Conservation (phyloP, 2,329 filamentous ascomycete species). For the Colletotrichum sp. region DNA sequence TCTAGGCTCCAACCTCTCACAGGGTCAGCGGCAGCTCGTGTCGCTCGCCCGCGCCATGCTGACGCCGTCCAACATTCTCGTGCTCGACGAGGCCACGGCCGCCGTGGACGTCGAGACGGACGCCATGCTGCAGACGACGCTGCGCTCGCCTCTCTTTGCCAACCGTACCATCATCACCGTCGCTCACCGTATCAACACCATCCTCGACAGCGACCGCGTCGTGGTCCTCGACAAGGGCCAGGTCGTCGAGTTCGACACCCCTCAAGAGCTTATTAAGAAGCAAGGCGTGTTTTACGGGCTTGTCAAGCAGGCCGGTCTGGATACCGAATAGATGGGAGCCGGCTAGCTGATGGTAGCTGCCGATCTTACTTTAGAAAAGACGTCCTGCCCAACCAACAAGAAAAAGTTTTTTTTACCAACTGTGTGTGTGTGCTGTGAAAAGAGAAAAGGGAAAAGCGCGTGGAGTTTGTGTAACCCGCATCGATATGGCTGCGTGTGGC, state of each 20-base stretch:
- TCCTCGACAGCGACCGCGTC: slow-evolving; percentile 86
- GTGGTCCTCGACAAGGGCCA: slow-evolving; percentile 90
- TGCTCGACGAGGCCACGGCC: slow-evolving; percentile 95
- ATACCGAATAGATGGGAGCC: slow-evolving; percentile 37
- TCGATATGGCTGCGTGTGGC: background rate
- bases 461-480: background rate
- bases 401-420: background rate
- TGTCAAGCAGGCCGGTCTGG: slow-evolving; percentile 87
- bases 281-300: slow-evolving; percentile 86
- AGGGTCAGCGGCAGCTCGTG: slow-evolving; percentile 92
- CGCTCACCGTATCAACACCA: slow-evolving; percentile 97
- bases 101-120: slow-evolving; percentile 73
- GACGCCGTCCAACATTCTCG: slow-evolving; percentile 94
- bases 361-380: background rate
- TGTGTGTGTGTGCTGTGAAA: background rate
- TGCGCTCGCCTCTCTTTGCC: slow-evolving; percentile 73
- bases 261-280: slow-evolving; percentile 75
- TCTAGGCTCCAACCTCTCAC: slow-evolving; percentile 88
- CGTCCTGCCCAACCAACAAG: background rate
- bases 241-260: slow-evolving; percentile 92
- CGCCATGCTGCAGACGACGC: slow-evolving; percentile 67
- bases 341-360: background rate
- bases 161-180: slow-evolving; percentile 98
- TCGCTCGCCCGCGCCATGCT: slow-evolving; percentile 92
- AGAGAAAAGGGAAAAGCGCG: slow-evolving; percentile 3